Evolutionary conservation across 257 asterid genomes (phyloP), one percentile per base, ranked within the genome.

Genomic region (Salvia splendens): DNA sequence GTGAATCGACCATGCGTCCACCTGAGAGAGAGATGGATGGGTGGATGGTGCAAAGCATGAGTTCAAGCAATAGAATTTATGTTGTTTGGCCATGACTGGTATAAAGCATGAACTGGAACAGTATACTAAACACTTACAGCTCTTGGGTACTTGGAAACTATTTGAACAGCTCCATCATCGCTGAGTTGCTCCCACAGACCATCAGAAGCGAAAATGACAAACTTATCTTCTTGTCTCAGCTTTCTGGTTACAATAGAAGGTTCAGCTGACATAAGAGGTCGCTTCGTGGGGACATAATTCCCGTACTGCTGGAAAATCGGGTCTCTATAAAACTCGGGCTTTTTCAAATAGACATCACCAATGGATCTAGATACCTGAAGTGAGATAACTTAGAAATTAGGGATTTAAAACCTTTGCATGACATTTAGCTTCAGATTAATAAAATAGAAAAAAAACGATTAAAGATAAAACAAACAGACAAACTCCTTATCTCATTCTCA

Each of bases 121-220:
- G 41, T 36, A 49, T 4, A n/a, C 40, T 9, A 30, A 38, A 35
- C 8, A 73, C 99, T 86, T 81, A 94, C 99, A 41, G 88, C 82
- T 87, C 96, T 85, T 15, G 99, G 92, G 78, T 81, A 51, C 67
- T 79, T 86, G 1, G 82, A 79, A 17, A 94, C 99, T 48, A 94
- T 85, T 38, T 87, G 89, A 71, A 94, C 96, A 2, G 92, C 99
- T 62, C 67, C 87, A 51, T 94, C 89, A 48, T 94, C 97, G 35
- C 85, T 86, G 70, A 94, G 80, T 11, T 90, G 92, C 60, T 94
- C 99, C 99, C 97, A 94, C 42, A 94, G 95, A 70, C 99, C 99
- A 84, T 94, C 99, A 20, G 99, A 91, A 15, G 99, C 99, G 64
- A 94, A 94, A 48, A 94, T 94, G 45, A 94, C 47, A 75, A 94